Evolutionary conservation across 2,329 filamentous ascomycete genomes (phyloP).

Genomic region (Colletotrichum noveboracense): DNA sequence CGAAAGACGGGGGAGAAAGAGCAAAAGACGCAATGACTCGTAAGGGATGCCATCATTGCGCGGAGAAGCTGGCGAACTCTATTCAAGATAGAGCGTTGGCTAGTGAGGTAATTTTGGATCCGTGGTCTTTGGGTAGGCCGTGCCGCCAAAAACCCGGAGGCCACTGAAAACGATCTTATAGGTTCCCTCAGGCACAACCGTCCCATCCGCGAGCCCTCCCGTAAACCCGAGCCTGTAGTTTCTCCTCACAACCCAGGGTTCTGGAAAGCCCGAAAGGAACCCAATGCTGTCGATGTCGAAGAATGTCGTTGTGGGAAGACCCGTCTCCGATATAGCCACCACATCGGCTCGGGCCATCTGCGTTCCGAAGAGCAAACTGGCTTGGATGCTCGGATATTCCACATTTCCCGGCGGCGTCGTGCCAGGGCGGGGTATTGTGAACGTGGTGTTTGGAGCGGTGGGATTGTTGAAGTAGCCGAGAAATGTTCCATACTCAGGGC

Average conservation of each 20-base stretch:
- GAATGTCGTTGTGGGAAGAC: slow-evolving; percentile 5
- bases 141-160: slow-evolving; percentile 28
- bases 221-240: slow-evolving; percentile 6
- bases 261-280: slow-evolving; percentile 21
- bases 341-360: slow-evolving; percentile 24
- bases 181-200: slow-evolving; percentile 25
- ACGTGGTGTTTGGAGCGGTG: slow-evolving; percentile 24
- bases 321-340: slow-evolving; percentile 4
- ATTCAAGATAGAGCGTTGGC: not conserved
- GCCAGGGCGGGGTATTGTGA: slow-evolving; percentile 25
- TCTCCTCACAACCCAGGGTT: not conserved
- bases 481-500: slow-evolving; percentile 9
- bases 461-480: slow-evolving; percentile 4
- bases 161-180: slow-evolving; percentile 27
- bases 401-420: not conserved
- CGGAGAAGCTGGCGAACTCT: not conserved
- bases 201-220: slow-evolving; percentile 27
- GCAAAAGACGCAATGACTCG: not conserved
- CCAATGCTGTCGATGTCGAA: slow-evolving; percentile 26
- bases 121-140: not conserved
- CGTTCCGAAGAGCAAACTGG: slow-evolving; percentile 16
- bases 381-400: not conserved
- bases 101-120: not conserved
- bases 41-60: not conserved
- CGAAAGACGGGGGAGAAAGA: not conserved